Conservation (phyloP, 495 filamentous ascomycete species). For the Penicillium malachiteum region DNA sequence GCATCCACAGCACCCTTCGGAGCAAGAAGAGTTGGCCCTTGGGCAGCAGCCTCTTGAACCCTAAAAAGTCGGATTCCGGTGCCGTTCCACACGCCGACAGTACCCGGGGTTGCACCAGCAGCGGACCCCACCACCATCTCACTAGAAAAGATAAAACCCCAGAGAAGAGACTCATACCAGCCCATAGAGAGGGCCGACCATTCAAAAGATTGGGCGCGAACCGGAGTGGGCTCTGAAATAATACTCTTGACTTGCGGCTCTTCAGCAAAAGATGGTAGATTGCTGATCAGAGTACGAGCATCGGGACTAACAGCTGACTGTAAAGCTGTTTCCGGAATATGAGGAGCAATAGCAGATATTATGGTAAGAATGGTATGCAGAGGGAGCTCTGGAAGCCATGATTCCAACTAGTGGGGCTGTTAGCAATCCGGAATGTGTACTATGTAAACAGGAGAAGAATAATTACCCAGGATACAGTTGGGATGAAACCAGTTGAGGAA, state of each 20-base stretch:
- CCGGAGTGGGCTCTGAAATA: slow-evolving; percentile 63
- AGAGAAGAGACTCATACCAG: slow-evolving; percentile 94
- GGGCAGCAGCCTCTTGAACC: slow-evolving; percentile 78
- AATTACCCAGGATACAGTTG: slow-evolving; percentile 68
- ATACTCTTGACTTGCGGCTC: slow-evolving; percentile 67
- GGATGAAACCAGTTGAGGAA: slow-evolving; percentile 64
- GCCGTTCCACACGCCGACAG: slow-evolving; percentile 93
- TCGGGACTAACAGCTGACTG: slow-evolving; percentile 34
- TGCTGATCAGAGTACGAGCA: slow-evolving; percentile 39
- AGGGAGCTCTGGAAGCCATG: slow-evolving; percentile 88
- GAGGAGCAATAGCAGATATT: slow-evolving; percentile 57
- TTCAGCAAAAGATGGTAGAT: slow-evolving; percentile 57
- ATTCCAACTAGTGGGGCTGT: slow-evolving; percentile 68
- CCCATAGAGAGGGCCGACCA: slow-evolving; percentile 91
- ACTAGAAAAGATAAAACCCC: slow-evolving; percentile 90
- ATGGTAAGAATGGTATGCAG: slow-evolving; percentile 86
- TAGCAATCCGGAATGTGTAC: slow-evolving; percentile 6
- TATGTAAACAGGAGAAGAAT: neutral
- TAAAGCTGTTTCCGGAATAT: slow-evolving; percentile 43
- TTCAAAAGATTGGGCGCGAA: slow-evolving; percentile 86
- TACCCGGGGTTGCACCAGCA: slow-evolving; percentile 58
- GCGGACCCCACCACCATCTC: slow-evolving; percentile 79
- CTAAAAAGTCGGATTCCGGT: slow-evolving; percentile 84
- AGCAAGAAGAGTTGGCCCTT: slow-evolving; percentile 76
- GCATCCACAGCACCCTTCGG: slow-evolving; percentile 94